Evolutionary conservation across 768 basidiomycete genomes (phyloP), one percentile per base, ranked within the genome.

Genomic region (Rhizopogon salebrosus): DNA sequence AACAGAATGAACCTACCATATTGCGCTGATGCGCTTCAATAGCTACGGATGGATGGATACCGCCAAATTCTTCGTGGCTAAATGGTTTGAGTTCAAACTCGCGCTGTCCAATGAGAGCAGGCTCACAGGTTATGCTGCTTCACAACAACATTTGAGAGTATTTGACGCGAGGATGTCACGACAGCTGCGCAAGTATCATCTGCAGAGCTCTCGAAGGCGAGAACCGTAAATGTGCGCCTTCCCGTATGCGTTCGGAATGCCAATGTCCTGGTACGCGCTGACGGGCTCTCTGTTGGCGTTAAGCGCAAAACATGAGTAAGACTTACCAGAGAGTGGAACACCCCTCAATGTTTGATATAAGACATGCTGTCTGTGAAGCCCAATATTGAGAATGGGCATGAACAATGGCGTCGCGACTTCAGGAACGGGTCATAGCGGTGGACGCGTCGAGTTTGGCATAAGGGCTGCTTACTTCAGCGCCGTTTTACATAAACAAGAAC

Each of bases 161-260:
- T 75, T 62, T 75, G 62, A 18, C 82, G 78, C 7, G 79, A 72
- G 1, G 86, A 88, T 18, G 81, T 79, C 34, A 99, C 87, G 46
- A 98, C 76, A 0, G 95, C 88, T 14, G 86, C 92, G 60, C 93
- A 95, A 1, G 93, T 90, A 64, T 98, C 97, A 67, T 99, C 95
- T 13, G 93, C 92, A 11, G 92, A 94, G 1, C 87, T 85, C 68
- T 97, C 94, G 35, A 95, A 62, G 7, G 82, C 87, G 7, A 91
- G 77, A 13, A 90, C 83, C 1, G 81, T 87, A 62, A 89, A 83
- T 20, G 29, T 13, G 22, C 63, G 60, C 45, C 18, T 34, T 34
- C 45, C 45, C 9, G 20, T 46, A 22, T 14, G 45, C 20, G 20
- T 29, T 46, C 14, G 45, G 31, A 34, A 16, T 8, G 45, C 16